Evolutionary conservation across 495 filamentous ascomycete species (phyloP).

Genomic region (Aspergillus carlsbadensis): DNA sequence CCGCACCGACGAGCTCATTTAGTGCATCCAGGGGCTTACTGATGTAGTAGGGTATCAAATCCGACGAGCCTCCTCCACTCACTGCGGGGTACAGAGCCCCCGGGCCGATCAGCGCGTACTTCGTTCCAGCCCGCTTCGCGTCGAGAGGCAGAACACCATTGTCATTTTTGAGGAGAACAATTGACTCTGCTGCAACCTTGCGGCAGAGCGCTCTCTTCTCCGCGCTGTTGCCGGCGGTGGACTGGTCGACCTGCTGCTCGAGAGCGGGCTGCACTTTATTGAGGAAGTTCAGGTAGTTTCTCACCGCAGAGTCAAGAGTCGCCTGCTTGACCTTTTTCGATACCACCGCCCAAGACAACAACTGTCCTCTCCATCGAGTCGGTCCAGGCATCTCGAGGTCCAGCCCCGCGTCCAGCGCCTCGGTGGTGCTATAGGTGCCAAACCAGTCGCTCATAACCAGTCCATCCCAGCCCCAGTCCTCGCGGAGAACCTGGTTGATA

Average conservation of each 20-base stretch:
- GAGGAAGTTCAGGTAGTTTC: neutral
- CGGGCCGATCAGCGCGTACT: too few species aligned
- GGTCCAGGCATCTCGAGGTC: conserved; percentile 1
- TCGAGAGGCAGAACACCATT: neutral
- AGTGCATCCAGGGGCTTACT: too few species aligned
- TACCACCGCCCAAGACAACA: neutral
- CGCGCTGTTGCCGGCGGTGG: too few species aligned
- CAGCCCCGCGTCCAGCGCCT: neutral
- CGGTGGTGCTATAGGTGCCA: neutral
- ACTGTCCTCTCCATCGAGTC: too few species aligned
- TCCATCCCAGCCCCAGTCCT: neutral
- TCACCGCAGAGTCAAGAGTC: too few species aligned
- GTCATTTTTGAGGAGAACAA: neutral
- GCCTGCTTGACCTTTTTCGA: neutral
- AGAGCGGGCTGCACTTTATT: neutral
- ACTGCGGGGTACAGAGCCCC: too few species aligned
- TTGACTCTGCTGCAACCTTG: neutral
- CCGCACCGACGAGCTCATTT: too few species aligned
- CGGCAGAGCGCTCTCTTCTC: neutral
- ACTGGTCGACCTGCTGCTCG: neutral
- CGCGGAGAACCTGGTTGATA: neutral
- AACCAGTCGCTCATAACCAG: neutral
- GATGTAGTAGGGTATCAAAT: too few species aligned
- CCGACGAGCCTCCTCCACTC: too few species aligned
- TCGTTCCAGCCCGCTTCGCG: too few species aligned